Evolutionary conservation across 116 monocot species (phyloP).

Genomic region (Thalassia testudinum): DNA sequence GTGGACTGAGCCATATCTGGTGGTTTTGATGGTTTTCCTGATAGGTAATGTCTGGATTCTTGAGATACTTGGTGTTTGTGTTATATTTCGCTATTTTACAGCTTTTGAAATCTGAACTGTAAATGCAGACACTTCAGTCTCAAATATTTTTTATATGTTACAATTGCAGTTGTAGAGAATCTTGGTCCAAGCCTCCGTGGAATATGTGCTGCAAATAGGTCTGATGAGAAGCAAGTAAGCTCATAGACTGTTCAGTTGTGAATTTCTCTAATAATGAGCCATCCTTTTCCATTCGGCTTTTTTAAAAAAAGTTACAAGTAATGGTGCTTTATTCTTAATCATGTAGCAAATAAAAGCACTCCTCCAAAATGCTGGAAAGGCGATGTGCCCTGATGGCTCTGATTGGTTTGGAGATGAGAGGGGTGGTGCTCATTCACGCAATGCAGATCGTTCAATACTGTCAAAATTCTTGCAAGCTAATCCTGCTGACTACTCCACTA

Average conservation of each 20-base stretch:
- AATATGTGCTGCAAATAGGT: constrained; percentile 86
- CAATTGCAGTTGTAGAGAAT: constrained; percentile 10
- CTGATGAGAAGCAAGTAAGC: constrained; percentile 78
- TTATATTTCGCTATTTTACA: no score
- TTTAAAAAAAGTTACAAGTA: background rate
- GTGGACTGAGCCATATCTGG: no score
- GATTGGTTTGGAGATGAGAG: constrained; percentile 75
- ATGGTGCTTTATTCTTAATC: background rate
- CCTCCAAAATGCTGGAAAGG: constrained; percentile 58
- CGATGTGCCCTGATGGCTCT: constrained; percentile 62
- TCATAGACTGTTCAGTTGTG: no score
- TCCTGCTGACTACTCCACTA: constrained; percentile 75
- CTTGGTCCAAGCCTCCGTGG: constrained; percentile 73
- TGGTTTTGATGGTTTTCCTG: no score
- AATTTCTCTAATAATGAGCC: background rate
- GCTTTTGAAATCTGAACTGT: no score
- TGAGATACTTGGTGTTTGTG: no score
- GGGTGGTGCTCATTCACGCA: constrained; percentile 35
- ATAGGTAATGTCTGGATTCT: no score
- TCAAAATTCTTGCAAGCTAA: constrained; percentile 78
- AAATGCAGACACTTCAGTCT: no score
- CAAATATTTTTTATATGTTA: no score
- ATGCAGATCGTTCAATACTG: constrained; percentile 70
- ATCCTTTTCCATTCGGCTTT: background rate
- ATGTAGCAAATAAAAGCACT: constrained; percentile 88